Evolutionary conservation across 2,329 filamentous ascomycete species (phyloP).

Genomic region (Penicillium sclerotiorum): DNA sequence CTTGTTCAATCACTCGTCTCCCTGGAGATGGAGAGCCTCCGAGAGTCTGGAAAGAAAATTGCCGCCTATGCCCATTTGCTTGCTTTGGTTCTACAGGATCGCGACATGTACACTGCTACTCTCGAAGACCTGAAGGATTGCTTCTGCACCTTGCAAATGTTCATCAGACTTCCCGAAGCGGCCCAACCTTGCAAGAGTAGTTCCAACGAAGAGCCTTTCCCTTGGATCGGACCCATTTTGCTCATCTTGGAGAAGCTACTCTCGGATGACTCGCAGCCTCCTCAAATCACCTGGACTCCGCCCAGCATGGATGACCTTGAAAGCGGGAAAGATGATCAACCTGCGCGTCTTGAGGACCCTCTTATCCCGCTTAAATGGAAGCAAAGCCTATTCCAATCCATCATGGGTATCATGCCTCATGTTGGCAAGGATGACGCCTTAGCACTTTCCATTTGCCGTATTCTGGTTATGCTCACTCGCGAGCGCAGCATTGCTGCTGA

Average conservation of each 20-base stretch:
- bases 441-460: constrained; percentile 78
- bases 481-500: constrained; percentile 71
- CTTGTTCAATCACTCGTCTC: constrained; percentile 81
- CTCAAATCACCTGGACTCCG: constrained; percentile 70
- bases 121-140: constrained; percentile 74
- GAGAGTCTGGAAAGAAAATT: constrained; percentile 67
- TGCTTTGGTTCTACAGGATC: constrained; percentile 82
- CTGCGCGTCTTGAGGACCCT: constrained; percentile 63
- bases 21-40: constrained; percentile 60
- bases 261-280: constrained; percentile 83
- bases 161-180: constrained; percentile 82
- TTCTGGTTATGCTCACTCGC: constrained; percentile 86
- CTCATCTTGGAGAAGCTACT: constrained; percentile 87
- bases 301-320: constrained; percentile 52
- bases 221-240: constrained; percentile 89
- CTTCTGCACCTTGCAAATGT: constrained; percentile 73
- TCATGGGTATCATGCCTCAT: constrained; percentile 82
- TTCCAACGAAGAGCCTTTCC: constrained; percentile 76
- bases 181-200: constrained; percentile 57
- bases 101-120: constrained; percentile 75
- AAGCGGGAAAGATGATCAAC: constrained; percentile 49
- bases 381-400: constrained; percentile 68
- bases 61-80: constrained; percentile 91
- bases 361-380: constrained; percentile 69
- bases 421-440: constrained; percentile 86